Conservation (phyloP, 2,329 filamentous ascomycete genomes). For the Fusarium liriodendri region DNA sequence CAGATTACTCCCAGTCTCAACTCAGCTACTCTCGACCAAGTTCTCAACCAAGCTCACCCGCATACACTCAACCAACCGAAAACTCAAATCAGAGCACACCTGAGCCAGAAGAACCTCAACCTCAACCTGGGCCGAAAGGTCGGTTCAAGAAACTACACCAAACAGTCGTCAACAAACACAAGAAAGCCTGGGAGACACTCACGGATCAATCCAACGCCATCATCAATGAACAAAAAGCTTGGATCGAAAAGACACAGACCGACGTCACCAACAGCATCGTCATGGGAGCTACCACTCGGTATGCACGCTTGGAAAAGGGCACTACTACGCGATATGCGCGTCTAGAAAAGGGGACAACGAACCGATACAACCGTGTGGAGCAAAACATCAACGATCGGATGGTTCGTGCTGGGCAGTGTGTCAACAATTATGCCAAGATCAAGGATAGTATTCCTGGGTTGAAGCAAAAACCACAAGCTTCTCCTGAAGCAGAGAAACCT, state of each 20-base stretch:
- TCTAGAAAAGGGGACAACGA: slow-evolving; percentile 6
- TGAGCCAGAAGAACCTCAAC: background rate
- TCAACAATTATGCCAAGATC: background rate
- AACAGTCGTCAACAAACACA: slow-evolving; percentile 27
- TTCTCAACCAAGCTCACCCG: background rate
- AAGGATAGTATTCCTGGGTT: background rate
- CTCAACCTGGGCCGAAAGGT: background rate
- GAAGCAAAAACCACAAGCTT: background rate
- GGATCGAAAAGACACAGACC: background rate
- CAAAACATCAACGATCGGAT: background rate
- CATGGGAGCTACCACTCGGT: background rate
- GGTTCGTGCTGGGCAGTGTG: background rate
- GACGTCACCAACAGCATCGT: background rate
- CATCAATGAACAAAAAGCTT: slow-evolving; percentile 9
- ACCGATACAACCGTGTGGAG: slow-evolving; percentile 12
- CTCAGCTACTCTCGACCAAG: background rate
- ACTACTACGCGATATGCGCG: background rate
- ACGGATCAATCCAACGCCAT: slow-evolving; percentile 15
- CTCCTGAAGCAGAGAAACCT: background rate
- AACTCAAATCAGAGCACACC: background rate
- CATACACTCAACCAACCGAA: background rate
- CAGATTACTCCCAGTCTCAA: background rate
- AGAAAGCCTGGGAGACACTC: slow-evolving; percentile 24
- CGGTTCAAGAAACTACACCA: slow-evolving; percentile 18
- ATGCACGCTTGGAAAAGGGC: background rate